Percentiles rank a stretch among this genome's conserved stretches.
Conservation (phyloP, 169 alveolate genomes). For the Cryptosporidium viatorum region DNA sequence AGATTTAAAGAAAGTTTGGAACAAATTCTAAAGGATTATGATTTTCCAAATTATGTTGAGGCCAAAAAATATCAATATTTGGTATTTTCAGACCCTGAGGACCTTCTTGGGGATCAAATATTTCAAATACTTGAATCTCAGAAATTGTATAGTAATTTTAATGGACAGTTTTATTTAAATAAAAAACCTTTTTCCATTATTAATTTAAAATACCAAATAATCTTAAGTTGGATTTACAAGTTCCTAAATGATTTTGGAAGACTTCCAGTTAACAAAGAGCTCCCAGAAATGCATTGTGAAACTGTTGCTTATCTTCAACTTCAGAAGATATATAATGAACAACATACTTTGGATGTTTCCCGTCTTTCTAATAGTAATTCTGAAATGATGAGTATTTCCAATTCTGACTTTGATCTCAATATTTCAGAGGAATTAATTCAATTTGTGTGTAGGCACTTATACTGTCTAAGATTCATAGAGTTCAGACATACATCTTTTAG, state of each 20-base stretch:
- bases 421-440: slow-evolving; percentile 24
- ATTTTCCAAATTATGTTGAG: slow-evolving; percentile 5
- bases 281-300: slow-evolving; percentile 60
- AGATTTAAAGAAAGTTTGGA: not conserved
- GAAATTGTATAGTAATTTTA: not conserved
- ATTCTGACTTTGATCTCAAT: not conserved
- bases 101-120: not conserved
- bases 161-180: not conserved
- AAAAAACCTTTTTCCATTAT: not conserved
- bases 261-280: slow-evolving; percentile 28
- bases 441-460: slow-evolving; percentile 34
- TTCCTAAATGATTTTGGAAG: slow-evolving; percentile 2
- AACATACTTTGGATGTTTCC: not conserved
- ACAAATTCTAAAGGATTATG: not conserved
- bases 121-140: not conserved
- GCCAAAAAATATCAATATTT: slow-evolving; percentile 16
- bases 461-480: slow-evolving; percentile 1
- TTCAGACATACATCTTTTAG: not conserved
- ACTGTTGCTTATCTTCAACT: slow-evolving; percentile 15
- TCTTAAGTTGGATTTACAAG: not conserved
- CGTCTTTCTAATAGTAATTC: not conserved
- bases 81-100: slow-evolving; percentile 15
- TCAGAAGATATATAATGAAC: slow-evolving; percentile 37
- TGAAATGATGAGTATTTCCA: too few species aligned
- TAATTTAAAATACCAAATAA: slow-evolving; percentile 1